phyloP scores from a whole-genome alignment of 1,139 yeast genomes.

The Magnusiomyces fungicola region DNA sequence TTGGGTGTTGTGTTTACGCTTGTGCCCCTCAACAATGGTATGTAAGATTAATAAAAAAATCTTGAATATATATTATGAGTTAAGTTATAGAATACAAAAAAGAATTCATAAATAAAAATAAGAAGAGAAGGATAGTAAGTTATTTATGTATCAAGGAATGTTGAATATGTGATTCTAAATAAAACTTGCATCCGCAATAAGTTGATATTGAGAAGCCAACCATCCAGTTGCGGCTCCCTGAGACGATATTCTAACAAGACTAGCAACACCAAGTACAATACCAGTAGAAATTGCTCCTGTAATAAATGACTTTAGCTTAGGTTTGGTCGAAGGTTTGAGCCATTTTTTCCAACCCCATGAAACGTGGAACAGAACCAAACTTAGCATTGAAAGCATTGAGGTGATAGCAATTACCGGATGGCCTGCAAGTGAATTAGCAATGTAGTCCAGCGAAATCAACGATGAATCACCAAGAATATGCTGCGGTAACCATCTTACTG shows the following conservation, averaged over 20 bases:
- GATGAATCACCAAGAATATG: slow-evolving; percentile 59
- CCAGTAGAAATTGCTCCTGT: slow-evolving; percentile 7
- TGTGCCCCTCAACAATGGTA: no score
- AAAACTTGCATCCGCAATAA: not conserved
- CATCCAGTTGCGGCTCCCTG: slow-evolving; percentile 21
- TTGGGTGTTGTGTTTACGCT: no score
- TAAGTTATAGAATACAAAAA: no score
- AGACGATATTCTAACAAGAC: slow-evolving; percentile 17
- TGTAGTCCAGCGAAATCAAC: slow-evolving; percentile 46
- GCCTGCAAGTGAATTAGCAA: slow-evolving; percentile 38
- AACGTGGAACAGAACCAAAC: slow-evolving; percentile 36
- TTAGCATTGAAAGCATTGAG: slow-evolving; percentile 25
- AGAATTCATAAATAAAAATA: no score
- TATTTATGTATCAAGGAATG: not conserved
- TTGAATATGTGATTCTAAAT: not conserved
- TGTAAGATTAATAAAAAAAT: no score
- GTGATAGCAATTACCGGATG: slow-evolving; percentile 15
- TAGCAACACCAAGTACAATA: slow-evolving; percentile 15
- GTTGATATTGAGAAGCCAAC: slow-evolving; percentile 20
- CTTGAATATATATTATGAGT: no score
- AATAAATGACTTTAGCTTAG: not conserved
- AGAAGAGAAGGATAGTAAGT: not conserved
- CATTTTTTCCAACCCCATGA: slow-evolving; percentile 38
- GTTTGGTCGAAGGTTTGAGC: slow-evolving; percentile 15
- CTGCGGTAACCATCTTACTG: slow-evolving; percentile 46